These are phyloP conservation scores for Lactifluus volemus DNA, from an alignment of 768 basidiomycete species.

Conservation along the genomic window DNA sequence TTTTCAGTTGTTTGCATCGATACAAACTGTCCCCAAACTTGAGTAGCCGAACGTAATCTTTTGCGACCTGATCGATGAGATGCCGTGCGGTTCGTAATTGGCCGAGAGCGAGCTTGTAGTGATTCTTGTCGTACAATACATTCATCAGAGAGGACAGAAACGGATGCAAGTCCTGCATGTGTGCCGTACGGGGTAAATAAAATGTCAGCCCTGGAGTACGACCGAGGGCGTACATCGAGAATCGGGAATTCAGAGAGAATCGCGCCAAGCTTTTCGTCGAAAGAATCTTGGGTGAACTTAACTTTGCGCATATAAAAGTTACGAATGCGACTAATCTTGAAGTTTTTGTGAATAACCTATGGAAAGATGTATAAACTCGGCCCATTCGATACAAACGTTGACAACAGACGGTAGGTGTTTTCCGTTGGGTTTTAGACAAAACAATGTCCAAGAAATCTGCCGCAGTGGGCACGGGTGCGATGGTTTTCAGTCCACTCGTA, in stretches of 20 bases:
- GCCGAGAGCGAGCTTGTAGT: conserved; percentile 97
- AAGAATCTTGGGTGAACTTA: conserved; percentile 95
- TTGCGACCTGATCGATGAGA: conserved; percentile 93
- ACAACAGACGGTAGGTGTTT: conserved; percentile 80
- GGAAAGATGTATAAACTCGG: not conserved
- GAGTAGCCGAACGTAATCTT: conserved; percentile 92
- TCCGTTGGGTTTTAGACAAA: conserved; percentile 88
- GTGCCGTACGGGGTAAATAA: not conserved
- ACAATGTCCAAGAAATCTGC: conserved; percentile 93
- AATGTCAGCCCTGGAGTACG: not conserved
- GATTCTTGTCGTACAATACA: conserved; percentile 99
- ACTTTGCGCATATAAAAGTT: conserved; percentile 99
- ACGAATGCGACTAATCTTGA: conserved; percentile 97
- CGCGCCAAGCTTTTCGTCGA: conserved; percentile 89
- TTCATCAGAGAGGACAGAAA: conserved; percentile 95
- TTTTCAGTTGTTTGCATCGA: conserved; percentile 97
- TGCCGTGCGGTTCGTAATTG: conserved; percentile 94
- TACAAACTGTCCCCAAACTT: conserved; percentile 98
- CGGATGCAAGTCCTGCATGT: conserved; percentile 78
- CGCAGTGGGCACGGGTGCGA: conserved; percentile 97
- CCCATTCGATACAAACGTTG: not conserved
- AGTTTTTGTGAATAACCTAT: conserved; percentile 98
- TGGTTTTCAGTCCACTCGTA: conserved; percentile 89
- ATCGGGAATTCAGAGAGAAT: conserved; percentile 97
- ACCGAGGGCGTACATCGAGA: conserved; percentile 67